Evolutionary conservation across 1,139 yeast species (phyloP).

Genomic region (Lodderomyces pseudojiufengensis): DNA sequence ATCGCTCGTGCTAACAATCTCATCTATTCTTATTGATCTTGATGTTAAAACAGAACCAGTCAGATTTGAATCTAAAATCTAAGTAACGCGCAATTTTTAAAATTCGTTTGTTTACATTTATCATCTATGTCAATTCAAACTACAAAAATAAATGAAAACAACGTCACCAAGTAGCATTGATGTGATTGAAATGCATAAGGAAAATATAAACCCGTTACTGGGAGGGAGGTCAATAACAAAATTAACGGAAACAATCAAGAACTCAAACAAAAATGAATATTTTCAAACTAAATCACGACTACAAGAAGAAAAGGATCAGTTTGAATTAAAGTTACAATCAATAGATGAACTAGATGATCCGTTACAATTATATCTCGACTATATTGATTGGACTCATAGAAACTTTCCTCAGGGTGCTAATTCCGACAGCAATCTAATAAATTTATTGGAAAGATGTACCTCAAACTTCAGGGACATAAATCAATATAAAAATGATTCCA

Average conservation of each 20-base stretch:
- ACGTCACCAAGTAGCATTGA: conserved; percentile 32
- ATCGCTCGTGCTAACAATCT: too few species aligned
- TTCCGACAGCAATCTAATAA: conserved; percentile 64
- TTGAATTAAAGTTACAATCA: conserved; percentile 42
- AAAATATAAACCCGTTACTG: conserved; percentile 66
- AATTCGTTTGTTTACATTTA: too few species aligned
- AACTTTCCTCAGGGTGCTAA: conserved; percentile 67
- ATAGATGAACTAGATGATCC: conserved; percentile 78
- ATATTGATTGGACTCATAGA: conserved; percentile 67
- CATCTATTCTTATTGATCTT: too few species aligned
- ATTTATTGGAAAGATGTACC: conserved; percentile 69
- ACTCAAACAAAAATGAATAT: conserved; percentile 16
- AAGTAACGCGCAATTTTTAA: too few species aligned
- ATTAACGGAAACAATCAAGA: conserved; percentile 44
- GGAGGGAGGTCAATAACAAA: conserved; percentile 71
- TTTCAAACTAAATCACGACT: conserved; percentile 23
- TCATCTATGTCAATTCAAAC: too few species aligned
- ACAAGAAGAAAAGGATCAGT: conserved; percentile 34
- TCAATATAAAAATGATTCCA: conserved; percentile 74
- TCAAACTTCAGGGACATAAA: conserved; percentile 60
- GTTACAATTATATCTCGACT: conserved; percentile 64
- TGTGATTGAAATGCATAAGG: conserved; percentile 68
- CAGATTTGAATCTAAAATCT: too few species aligned
- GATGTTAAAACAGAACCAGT: too few species aligned
- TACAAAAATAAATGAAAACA: too few species aligned